Conservation (phyloP, 208 protist species). For the Leishmania gerbilli region DNA sequence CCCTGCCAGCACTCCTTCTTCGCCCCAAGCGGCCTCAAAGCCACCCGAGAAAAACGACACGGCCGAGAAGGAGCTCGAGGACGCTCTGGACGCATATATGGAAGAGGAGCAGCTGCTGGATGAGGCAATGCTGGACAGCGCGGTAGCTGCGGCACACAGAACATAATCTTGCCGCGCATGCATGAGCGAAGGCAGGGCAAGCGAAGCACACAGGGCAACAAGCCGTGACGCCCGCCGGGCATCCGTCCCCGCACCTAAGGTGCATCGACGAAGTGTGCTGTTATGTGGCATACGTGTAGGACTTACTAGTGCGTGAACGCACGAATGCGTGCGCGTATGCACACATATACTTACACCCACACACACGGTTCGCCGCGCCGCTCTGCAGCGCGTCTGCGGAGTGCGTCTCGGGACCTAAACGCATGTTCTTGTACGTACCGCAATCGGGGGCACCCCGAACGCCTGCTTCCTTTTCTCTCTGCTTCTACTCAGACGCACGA, state of each 20-base stretch:
- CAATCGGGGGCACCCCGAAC: not conserved
- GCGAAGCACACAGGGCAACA: not conserved
- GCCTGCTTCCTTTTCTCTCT: not conserved
- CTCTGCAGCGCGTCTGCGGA: not conserved
- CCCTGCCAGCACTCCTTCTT: not conserved
- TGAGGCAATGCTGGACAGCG: conserved; percentile 43
- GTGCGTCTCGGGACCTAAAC: not conserved
- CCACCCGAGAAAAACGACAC: not conserved
- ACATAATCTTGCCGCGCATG: not conserved
- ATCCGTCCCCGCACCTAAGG: not conserved
- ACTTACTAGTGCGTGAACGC: not conserved
- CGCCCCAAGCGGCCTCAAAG: not conserved
- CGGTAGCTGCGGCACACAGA: conserved; percentile 15
- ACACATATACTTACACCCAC: not conserved
- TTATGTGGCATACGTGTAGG: not conserved
- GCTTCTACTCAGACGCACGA: not conserved
- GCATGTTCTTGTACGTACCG: not conserved
- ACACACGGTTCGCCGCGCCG: not conserved
- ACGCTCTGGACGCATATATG: conserved; percentile 37
- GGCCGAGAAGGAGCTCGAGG: conserved; percentile 22
- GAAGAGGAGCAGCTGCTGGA: conserved; percentile 37
- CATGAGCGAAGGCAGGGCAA: not conserved
- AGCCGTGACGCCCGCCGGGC: not conserved
- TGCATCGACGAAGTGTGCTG: not conserved
- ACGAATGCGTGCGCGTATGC: not conserved